Evolutionary conservation across 1,139 yeast genomes (phyloP).

Genomic region (Entelexis paramagnoliae): DNA sequence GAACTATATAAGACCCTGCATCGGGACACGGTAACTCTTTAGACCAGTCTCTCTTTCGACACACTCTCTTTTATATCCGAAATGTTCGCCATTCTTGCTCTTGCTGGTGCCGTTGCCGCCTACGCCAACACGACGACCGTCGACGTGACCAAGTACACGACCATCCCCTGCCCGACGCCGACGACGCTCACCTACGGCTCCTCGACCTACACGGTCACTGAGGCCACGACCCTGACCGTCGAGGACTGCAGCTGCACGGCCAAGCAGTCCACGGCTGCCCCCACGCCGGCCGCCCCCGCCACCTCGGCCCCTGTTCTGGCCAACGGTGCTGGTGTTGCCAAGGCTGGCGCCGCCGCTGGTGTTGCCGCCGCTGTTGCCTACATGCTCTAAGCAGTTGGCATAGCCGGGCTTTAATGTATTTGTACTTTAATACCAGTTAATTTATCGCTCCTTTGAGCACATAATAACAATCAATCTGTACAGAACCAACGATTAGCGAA

Average conservation of each 20-base stretch:
- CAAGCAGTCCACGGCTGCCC: neutral
- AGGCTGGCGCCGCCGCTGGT: constrained; percentile 24
- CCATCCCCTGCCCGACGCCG: constrained; percentile 38
- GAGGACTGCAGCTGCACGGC: constrained; percentile 21
- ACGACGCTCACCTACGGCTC: constrained; percentile 34
- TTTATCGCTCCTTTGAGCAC: neutral
- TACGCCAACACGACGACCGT: constrained; percentile 29
- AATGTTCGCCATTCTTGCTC: constrained; percentile 21
- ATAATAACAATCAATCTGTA: too few species aligned
- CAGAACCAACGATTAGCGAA: too few species aligned
- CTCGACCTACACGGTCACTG: constrained; percentile 35
- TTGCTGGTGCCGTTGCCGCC: constrained; percentile 28
- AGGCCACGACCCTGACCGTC: constrained; percentile 36
- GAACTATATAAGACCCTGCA: constrained; percentile 10
- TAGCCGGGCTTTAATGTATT: neutral
- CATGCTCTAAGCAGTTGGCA: constrained; percentile 19
- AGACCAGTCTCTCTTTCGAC: constrained; percentile 6
- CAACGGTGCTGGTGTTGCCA: constrained; percentile 21
- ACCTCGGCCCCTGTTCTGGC: constrained; percentile 17
- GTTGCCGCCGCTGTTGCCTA: constrained; percentile 24
- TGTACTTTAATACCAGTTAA: constrained; percentile 2
- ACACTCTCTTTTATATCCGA: constrained; percentile 10
- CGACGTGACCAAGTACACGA: constrained; percentile 25
- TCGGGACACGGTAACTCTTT: neutral
- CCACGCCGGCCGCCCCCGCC: constrained; percentile 8